Evolutionary conservation across 2,329 filamentous ascomycete species (phyloP).

Genomic region (Beauveria rudraprayagi): DNA sequence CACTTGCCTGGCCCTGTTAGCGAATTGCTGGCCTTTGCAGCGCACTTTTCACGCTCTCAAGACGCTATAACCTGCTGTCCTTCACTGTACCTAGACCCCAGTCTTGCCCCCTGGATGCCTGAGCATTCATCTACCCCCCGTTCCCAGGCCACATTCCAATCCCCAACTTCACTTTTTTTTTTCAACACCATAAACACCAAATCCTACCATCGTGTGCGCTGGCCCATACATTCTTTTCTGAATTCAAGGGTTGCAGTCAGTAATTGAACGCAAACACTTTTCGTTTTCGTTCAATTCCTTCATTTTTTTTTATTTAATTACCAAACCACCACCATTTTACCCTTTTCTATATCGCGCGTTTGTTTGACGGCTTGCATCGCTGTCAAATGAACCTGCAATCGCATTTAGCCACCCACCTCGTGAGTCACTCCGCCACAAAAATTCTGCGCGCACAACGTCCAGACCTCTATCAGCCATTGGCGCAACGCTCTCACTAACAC

Average conservation of each 20-base stretch:
- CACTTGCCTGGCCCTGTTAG: background rate
- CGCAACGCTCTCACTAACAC: slow-evolving; percentile 11
- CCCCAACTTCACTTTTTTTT: background rate
- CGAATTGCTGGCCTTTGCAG: background rate
- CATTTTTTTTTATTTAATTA: slow-evolving; percentile 13
- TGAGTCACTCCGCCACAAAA: background rate
- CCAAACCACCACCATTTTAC: slow-evolving; percentile 16
- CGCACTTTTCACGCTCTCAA: background rate
- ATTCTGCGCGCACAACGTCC: background rate
- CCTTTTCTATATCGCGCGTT: slow-evolving; percentile 58
- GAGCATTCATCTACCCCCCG: slow-evolving; percentile 10
- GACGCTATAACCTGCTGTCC: background rate
- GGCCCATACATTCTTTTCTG: slow-evolving; percentile 16
- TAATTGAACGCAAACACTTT: slow-evolving; percentile 7
- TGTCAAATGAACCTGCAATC: slow-evolving; percentile 99
- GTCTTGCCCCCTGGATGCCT: background rate
- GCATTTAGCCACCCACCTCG: slow-evolving; percentile 15
- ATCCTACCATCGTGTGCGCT: slow-evolving; percentile 5
- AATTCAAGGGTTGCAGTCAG: slow-evolving; percentile 4
- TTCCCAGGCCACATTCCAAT: slow-evolving; percentile 9
- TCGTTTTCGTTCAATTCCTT: slow-evolving; percentile 13
- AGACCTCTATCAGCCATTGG: background rate
- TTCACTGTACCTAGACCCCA: background rate
- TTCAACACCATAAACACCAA: background rate
- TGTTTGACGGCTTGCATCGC: slow-evolving; percentile 72